These are phyloP conservation scores for Spathaspora hagerdaliae DNA, from an alignment of 805 yeast genomes.

Conservation along the genomic window DNA sequence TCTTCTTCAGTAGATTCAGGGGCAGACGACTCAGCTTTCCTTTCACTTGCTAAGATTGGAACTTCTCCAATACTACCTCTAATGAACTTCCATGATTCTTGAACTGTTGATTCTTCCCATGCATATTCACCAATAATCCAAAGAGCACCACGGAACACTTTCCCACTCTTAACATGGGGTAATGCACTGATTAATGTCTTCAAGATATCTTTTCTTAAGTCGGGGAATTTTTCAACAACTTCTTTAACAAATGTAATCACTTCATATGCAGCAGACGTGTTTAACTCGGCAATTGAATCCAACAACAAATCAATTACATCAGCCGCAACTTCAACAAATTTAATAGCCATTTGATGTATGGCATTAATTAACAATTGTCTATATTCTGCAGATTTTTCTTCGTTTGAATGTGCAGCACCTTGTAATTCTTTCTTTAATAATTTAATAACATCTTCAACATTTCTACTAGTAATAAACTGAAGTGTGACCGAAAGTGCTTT, in stretches of 20 bases:
- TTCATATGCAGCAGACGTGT: conserved; percentile 81
- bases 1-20: conserved; percentile 32
- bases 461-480: conserved; percentile 75
- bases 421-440: conserved; percentile 88
- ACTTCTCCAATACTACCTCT: conserved; percentile 84
- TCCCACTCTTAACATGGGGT: conserved; percentile 73
- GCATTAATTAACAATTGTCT: conserved; percentile 85
- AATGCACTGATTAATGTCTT: conserved; percentile 59
- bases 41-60: conserved; percentile 79
- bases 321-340: conserved; percentile 87
- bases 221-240: conserved; percentile 88
- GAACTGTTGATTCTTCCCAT: conserved; percentile 63
- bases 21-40: conserved; percentile 25
- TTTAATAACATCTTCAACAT: conserved; percentile 90
- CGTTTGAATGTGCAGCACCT: conserved; percentile 62
- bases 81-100: conserved; percentile 81
- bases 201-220: conserved; percentile 63
- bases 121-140: conserved; percentile 97
- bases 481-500: conserved; percentile 85
- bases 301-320: conserved; percentile 83
- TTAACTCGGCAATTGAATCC: conserved; percentile 81
- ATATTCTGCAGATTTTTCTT: conserved; percentile 81
- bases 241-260: conserved; percentile 91
- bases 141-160: conserved; percentile 86
- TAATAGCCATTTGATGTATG: conserved; percentile 83